A percentile compares a stretch with the other conserved stretches of the same genome.
Evolutionary conservation across 2,329 filamentous ascomycete species (phyloP).

Genomic region (Scorias spongiosa): DNA sequence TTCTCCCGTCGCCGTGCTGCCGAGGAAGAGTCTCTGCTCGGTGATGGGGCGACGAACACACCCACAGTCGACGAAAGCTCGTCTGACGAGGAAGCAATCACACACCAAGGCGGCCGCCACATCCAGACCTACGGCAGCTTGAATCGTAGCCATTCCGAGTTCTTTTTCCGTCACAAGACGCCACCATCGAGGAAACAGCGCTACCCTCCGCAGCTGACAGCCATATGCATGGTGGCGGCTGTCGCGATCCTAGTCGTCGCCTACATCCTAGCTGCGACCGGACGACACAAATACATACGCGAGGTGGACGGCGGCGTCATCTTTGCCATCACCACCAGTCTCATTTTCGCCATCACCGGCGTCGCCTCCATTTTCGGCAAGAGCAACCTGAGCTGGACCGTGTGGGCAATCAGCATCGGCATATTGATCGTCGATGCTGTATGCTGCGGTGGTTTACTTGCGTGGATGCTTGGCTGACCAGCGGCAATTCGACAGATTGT

Average conservation of each 20-base stretch:
- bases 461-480: slow-evolving; percentile 28
- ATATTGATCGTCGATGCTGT: slow-evolving; percentile 33
- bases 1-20: slow-evolving; percentile 16
- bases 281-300: slow-evolving; percentile 49
- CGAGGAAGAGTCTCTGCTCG: slow-evolving; percentile 12
- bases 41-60: not conserved
- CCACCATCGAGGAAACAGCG: not conserved
- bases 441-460: slow-evolving; percentile 37
- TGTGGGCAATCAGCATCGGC: slow-evolving; percentile 29
- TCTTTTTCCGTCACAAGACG: slow-evolving; percentile 4
- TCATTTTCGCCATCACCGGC: slow-evolving; percentile 48
- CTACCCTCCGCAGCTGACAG: slow-evolving; percentile 15
- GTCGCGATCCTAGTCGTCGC: slow-evolving; percentile 50
- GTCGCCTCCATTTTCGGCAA: slow-evolving; percentile 43
- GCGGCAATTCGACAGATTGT: no score
- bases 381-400: slow-evolving; percentile 28
- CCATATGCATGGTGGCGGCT: slow-evolving; percentile 44
- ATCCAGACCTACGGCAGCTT: slow-evolving; percentile 1
- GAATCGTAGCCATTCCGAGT: slow-evolving; percentile 1
- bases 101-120: not conserved
- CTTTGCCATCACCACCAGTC: slow-evolving; percentile 50
- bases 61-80: slow-evolving; percentile 14
- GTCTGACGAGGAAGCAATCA: slow-evolving; percentile 15
- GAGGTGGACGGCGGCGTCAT: slow-evolving; percentile 62
- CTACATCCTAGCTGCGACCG: slow-evolving; percentile 50